A percentile compares a stretch with the other conserved stretches of the same genome.
These are phyloP conservation scores for Vitis hybrid DNA, from an alignment of 177 flowering plant genomes.

Conservation along the genomic window DNA sequence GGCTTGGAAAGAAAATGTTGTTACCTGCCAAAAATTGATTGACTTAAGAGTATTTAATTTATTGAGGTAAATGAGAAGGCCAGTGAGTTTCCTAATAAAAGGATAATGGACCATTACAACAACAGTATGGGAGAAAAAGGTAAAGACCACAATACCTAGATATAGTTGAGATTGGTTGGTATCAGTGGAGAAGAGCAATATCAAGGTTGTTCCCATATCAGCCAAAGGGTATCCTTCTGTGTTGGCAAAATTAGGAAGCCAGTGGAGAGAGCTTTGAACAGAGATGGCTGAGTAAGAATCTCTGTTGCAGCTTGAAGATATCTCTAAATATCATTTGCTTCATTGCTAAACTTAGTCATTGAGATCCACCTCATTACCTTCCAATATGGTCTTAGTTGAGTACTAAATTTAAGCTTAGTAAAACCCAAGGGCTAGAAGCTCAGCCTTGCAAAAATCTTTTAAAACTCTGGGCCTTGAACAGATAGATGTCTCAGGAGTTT, in stretches of 20 bases:
- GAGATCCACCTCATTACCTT: neutral
- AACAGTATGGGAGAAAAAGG: neutral
- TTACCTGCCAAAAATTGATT: too few relatives aligned
- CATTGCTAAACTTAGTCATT: too few relatives aligned
- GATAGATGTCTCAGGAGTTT: too few relatives aligned
- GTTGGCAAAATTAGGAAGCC: neutral
- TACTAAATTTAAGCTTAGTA: too few relatives aligned
- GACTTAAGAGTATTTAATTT: too few relatives aligned
- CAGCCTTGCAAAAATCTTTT: too few relatives aligned
- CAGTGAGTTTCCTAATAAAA: neutral
- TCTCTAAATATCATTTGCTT: neutral
- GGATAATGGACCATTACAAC: neutral
- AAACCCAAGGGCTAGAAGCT: too few relatives aligned
- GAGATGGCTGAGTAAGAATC: neutral
- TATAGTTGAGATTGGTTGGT: neutral
- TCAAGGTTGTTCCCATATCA: neutral
- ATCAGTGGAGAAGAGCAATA: neutral
- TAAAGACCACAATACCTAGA: neutral
- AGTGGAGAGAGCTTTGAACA: neutral
- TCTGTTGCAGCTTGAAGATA: neutral
- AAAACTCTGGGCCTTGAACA: too few relatives aligned
- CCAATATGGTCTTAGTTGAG: neutral
- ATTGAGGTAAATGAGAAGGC: neutral
- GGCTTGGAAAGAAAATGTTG: too few relatives aligned
- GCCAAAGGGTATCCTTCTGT: neutral